Base-by-base conservation (phyloP, 2,329 filamentous ascomycete species). In the Penicillium italicum region DNA sequence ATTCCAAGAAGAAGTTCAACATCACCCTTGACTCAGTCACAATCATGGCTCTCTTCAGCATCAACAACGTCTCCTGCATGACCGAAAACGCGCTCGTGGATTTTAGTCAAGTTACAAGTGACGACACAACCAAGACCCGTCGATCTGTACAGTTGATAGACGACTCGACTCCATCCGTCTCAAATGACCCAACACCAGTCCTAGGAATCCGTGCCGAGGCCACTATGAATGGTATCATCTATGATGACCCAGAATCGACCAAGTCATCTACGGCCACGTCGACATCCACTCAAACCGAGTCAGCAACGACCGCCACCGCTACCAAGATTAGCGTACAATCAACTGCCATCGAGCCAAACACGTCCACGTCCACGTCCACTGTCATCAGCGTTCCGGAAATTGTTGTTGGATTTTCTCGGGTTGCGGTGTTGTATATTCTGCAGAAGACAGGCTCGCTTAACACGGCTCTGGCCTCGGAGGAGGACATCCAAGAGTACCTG, bases 81-180 rank as follows among this genome's bases (percentile, higher is more conserved):
- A 85, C 87, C 0, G 88, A 97, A 71, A 97, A 97, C 66, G 87
- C 91, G 0, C 80, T 99, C 4, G 87, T 97, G 16, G 91, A 89
- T 0, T 96, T 97, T 71, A 83, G 89, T 63, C 87, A 86, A 57
- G 69, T 67, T 40, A 42, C 58, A 5, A 47, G 24, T 18, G 68
- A 55, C 4, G 41, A 38, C 18, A 59, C 45, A 30, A 67, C 62
- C 61, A 67, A 66, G 37, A 67, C 62, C 48, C 67, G 69, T 28
- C 70, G 69, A 41, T 56, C 62, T 28, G 28, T 63, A 10, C 41
- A 53, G 3, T 14, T 48, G 4, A 41, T 26, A 5, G 20, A 58
- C 5, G 56, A 58, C 22, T 28, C 51, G 31, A 43, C 16, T 30
- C 56, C 56, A 54, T 24, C 56, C 6, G 47, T 42, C 16, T 20